Evolutionary conservation across 2,329 filamentous ascomycete genomes (phyloP), one percentile per base, ranked within the genome.

Genomic region (Trematosphaeria pertusa): DNA sequence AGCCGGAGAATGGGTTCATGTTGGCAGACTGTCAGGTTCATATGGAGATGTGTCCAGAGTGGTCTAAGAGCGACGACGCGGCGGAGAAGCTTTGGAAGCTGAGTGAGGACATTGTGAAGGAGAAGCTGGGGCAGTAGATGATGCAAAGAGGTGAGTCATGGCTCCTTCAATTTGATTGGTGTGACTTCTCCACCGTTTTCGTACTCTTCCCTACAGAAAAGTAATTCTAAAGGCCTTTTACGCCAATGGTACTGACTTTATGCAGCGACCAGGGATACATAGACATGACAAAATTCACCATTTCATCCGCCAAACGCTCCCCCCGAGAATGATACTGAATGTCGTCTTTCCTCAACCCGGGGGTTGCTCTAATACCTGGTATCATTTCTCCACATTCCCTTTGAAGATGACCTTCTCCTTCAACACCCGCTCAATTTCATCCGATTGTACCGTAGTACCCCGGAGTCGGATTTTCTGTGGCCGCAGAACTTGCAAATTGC

Each of bases 61-160:
- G 21, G 21, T 37, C 43, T 19, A 26, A 10, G 11, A 28, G 34
- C 30, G 34, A 47, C 32, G 32, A 44, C 30, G 26, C 31, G 8
- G 60, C 54, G 7, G 56, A 54, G 36, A 55, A 43, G 37, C 39
- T 63, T 12, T 63, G 60, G 60, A 41, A 37, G 17, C 43, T 60
- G 50, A 61, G 52, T 35, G 60, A 63, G 46, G 43, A 59, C 24
- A 45, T 49, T 24, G 40, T 49, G 30, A 24, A 18, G 28, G 19
- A 22, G 4, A 44, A 37, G 33, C 14, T 44, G 15, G 37, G 10
- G 3, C 17, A 33, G 12, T 15, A 14, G 12, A 8, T 14, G n/a
- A 8, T 15, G 7, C n/a, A 14, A n/a, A 33, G 17, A 33, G 6
- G 12, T 33, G 31, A 7, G 31, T 33, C 5, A 14, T 15, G n/a